A percentile compares a stretch with the other conserved stretches of the same genome.
Conservation (phyloP, 805 yeast species). For the Lachancea fermentati region DNA sequence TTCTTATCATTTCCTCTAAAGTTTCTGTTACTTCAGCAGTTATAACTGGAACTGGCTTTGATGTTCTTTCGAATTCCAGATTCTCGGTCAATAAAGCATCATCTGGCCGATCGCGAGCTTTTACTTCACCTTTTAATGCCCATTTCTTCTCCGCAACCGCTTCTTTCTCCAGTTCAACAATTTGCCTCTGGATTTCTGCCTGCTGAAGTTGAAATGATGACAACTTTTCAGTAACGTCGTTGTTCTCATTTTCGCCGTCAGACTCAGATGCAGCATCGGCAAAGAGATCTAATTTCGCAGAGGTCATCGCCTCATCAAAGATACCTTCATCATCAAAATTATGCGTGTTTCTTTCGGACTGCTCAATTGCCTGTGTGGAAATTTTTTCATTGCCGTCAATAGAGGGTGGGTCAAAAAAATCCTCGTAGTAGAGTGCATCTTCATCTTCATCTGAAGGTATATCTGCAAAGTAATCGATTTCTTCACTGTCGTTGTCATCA, state of each 20-base stretch:
- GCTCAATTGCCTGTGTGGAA: no score
- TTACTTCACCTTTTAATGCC: conserved; percentile 92
- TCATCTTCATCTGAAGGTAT: conserved; percentile 49
- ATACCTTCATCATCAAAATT: conserved; percentile 52
- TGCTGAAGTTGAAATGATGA: conserved; percentile 86
- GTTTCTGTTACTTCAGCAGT: conserved; percentile 84
- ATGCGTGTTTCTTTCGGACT: no score
- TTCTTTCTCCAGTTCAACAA: conserved; percentile 73
- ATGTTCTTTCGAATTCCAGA: conserved; percentile 84
- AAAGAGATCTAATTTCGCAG: conserved; percentile 59
- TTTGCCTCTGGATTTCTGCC: conserved; percentile 66
- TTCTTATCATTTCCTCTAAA: conserved; percentile 81
- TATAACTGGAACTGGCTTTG: conserved; percentile 94
- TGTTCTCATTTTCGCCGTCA: conserved; percentile 23
- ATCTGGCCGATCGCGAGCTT: conserved; percentile 70
- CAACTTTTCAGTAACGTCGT: conserved; percentile 27
- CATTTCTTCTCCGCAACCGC: conserved; percentile 87
- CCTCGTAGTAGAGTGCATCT: conserved; percentile 56
- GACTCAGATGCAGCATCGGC: conserved; percentile 39
- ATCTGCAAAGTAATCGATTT: conserved; percentile 48
- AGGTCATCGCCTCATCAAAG: conserved; percentile 52
- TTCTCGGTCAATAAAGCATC: conserved; percentile 81
- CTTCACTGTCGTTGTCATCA: conserved; percentile 43
- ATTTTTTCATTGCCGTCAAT: conserved; percentile 10
- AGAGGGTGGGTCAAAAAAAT: conserved; percentile 50